Percentiles rank a stretch among this genome's conserved stretches.
Evolutionary conservation across 2,329 filamentous ascomycete genomes (phyloP).

Genomic region (Fusarium setosum): DNA sequence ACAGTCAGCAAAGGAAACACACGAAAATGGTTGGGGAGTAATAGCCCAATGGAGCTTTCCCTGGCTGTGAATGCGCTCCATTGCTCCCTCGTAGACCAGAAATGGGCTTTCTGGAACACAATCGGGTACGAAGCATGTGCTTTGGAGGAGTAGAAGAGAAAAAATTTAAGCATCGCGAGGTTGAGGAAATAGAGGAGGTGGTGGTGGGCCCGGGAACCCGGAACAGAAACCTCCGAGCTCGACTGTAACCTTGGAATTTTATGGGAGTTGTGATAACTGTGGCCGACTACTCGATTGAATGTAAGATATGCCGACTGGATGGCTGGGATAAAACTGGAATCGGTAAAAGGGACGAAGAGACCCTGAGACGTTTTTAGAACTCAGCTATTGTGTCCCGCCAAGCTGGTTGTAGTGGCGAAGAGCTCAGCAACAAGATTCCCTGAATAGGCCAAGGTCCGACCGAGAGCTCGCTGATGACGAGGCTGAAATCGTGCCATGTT

Average conservation of each 20-base stretch:
- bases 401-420: slow-evolving; percentile 11
- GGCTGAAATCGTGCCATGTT: background rate
- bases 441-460: slow-evolving; percentile 1
- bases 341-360: background rate
- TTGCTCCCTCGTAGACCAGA: background rate
- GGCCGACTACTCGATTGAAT: too few relatives aligned
- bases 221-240: slow-evolving; percentile 13
- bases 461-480: background rate
- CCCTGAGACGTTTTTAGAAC: background rate
- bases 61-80: too few relatives aligned
- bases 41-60: background rate
- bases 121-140: background rate
- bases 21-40: background rate
- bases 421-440: slow-evolving; percentile 17
- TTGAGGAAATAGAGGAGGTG: background rate
- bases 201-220: slow-evolving; percentile 24
- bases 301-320: background rate
- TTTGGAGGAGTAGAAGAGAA: background rate
- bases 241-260: background rate
- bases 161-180: background rate
- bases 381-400: background rate
- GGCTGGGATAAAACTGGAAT: too few relatives aligned
- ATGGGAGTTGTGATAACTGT: too few relatives aligned
- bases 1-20: background rate
- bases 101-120: background rate